These are phyloP conservation scores for Coffea eugenioides DNA, from an alignment of 257 asterid genomes.

Conservation along the genomic window DNA sequence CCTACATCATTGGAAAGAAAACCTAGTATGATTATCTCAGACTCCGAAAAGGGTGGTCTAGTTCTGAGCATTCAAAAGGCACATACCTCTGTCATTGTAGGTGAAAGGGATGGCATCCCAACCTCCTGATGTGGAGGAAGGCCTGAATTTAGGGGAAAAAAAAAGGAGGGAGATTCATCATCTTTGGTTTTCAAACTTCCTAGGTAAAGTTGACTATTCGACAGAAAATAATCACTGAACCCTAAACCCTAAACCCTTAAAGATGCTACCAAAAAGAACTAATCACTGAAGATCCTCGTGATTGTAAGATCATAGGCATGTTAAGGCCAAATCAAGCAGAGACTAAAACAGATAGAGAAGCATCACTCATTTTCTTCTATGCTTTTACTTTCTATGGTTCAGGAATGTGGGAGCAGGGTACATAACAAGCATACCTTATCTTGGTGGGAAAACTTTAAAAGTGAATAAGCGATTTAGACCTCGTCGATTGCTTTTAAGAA, in stretches of 20 bases:
- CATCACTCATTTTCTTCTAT: background rate
- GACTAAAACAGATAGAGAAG: background rate
- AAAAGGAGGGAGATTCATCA: constrained; percentile 9
- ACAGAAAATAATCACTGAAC: background rate
- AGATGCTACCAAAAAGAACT: background rate
- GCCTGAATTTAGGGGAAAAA: constrained; percentile 37
- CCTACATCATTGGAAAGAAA: constrained; percentile 49
- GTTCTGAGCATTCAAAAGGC: constrained; percentile 17
- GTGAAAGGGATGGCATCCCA: constrained; percentile 99
- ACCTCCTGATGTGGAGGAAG: constrained; percentile 96
- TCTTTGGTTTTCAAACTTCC: background rate
- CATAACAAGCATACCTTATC: background rate
- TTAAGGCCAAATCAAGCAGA: background rate
- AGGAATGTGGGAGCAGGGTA: background rate
- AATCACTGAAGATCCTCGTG: no score
- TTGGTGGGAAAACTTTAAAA: background rate
- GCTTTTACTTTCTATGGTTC: background rate
- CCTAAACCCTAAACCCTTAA: no score
- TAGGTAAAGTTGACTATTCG: background rate
- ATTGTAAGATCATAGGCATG: background rate
- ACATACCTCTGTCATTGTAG: constrained; percentile 95
- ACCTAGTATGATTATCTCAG: constrained; percentile 16
- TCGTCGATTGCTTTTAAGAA: background rate
- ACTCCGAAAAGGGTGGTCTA: constrained; percentile 16
- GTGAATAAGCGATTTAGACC: background rate